Percentiles rank a stretch among this genome's conserved stretches.
phyloP scores from a whole-genome alignment of 495 filamentous ascomycete genomes.

The Podospora pseudoanserina region DNA sequence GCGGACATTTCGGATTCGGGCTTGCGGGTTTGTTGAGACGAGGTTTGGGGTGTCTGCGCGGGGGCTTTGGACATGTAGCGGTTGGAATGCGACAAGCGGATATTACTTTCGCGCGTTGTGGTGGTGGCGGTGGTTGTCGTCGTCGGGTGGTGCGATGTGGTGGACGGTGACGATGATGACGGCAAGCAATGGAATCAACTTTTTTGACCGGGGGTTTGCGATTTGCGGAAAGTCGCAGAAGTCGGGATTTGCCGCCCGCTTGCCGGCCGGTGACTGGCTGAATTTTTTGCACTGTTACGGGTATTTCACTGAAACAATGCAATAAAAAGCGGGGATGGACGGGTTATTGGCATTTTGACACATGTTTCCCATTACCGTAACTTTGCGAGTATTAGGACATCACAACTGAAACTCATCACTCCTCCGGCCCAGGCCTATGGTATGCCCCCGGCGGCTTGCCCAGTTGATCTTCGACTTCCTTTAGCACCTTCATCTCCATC shows the following conservation, averaged over 20 bases:
- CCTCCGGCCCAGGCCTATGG: constrained; percentile 23
- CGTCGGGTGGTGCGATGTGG: not conserved
- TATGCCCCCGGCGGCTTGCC: constrained; percentile 36
- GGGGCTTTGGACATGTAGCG: not conserved
- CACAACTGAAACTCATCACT: constrained; percentile 9
- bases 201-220: not conserved
- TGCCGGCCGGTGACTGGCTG: not conserved
- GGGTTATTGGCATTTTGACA: not conserved
- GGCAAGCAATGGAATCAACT: constrained; percentile 2
- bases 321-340: not conserved
- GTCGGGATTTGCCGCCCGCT: constrained; percentile 3
- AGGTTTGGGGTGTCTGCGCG: constrained; percentile 12
- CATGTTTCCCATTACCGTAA: not conserved
- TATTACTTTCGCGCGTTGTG: not conserved
- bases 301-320: not conserved
- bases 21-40: not conserved
- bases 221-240: not conserved
- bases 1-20: constrained; percentile 58
- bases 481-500: constrained; percentile 37
- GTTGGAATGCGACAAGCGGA: constrained; percentile 5
- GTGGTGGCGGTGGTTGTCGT: not conserved
- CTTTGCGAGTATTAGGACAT: not conserved
- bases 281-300: not conserved
- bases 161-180: not conserved
- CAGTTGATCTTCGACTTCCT: constrained; percentile 46